Conservation (phyloP, 331 rosid species). For the Arachis monticola region DNA sequence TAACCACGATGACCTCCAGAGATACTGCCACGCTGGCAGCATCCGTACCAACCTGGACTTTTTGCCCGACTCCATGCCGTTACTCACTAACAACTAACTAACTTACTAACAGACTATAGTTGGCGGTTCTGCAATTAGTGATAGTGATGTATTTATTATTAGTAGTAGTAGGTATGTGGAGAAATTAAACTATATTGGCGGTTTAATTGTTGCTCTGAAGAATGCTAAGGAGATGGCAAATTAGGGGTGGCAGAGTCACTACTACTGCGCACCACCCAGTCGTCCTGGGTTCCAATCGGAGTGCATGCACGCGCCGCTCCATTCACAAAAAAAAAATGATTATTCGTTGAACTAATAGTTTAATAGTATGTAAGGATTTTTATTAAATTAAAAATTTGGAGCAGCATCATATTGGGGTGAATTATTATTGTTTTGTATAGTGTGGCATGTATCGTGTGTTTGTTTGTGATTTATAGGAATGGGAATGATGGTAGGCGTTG, state of each 20-base stretch:
- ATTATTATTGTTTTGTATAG: slow-evolving; percentile 10
- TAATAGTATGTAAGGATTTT: slow-evolving; percentile 16
- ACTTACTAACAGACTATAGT: slow-evolving; percentile 41
- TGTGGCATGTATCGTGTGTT: neutral
- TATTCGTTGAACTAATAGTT: neutral
- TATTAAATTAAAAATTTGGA: neutral
- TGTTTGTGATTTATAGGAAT: neutral
- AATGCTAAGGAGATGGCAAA: slow-evolving; percentile 75
- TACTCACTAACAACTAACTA: slow-evolving; percentile 60
- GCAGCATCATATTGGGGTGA: neutral
- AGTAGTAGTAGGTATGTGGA: neutral
- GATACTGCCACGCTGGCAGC: slow-evolving; percentile 56
- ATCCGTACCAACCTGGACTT: slow-evolving; percentile 53
- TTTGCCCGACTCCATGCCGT: slow-evolving; percentile 72
- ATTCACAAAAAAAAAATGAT: neutral
- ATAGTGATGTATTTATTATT: neutral
- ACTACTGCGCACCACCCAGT: slow-evolving; percentile 57
- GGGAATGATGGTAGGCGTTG: slow-evolving; percentile 44
- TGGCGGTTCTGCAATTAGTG: neutral
- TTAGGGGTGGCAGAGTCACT: slow-evolving; percentile 31
- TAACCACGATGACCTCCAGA: slow-evolving; percentile 53
- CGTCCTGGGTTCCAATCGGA: slow-evolving; percentile 77
- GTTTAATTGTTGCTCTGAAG: slow-evolving; percentile 42
- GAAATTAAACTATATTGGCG: neutral
- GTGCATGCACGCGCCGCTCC: slow-evolving; percentile 22